Evolutionary conservation across 2,329 filamentous ascomycete species (phyloP), one percentile per base, ranked within the genome.

Genomic region (Colletotrichum lupini): DNA sequence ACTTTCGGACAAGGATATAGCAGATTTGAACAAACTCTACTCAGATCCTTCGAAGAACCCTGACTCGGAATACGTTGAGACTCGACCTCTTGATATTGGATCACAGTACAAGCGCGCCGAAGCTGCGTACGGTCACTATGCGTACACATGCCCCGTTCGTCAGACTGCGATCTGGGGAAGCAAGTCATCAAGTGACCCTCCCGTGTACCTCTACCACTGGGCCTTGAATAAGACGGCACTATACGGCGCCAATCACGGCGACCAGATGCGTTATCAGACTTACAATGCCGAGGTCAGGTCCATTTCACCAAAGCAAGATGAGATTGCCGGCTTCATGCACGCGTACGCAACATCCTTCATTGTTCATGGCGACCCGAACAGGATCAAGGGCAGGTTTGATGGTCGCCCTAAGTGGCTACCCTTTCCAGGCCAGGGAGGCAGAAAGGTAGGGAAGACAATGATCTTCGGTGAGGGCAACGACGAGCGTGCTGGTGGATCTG

Each of bases 71-170:
- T 83, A 81, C 46, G 77, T 78, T 16, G 42, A 46, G 19, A 46
- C 42, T n/a, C 42, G 42, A n/a, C 16, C 5, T 1, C 46, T 61
- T 8, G 74, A 80, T n/a, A 81, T 90, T 0, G 88, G 88, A 0
- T 64, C 82, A 0, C 87, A 89, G 77, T 91, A 87, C 76, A 89
- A 87, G 69, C 87, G 88, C 2, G 81, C 88, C 3, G 87, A 89
- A 74, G 85, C 85, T 2, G 86, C 87, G 0, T 90, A 90, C 57
- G 87, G 83, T 0, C 85, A 90, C 72, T 90, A 88, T 64, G 87
- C 87, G 0, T 90, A 90, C 64, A 83, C 88, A 0, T 84, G 85
- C 0, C 87, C 88, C 0, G 87, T 87, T 0, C 82, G 86, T 0
- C 87, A 89, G 75, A 89, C 87, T 0, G 87, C 85, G 6, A 61